phyloP scores from a whole-genome alignment of 2,329 filamentous ascomycete genomes.

The Pseudogymnoascus sp. region DNA sequence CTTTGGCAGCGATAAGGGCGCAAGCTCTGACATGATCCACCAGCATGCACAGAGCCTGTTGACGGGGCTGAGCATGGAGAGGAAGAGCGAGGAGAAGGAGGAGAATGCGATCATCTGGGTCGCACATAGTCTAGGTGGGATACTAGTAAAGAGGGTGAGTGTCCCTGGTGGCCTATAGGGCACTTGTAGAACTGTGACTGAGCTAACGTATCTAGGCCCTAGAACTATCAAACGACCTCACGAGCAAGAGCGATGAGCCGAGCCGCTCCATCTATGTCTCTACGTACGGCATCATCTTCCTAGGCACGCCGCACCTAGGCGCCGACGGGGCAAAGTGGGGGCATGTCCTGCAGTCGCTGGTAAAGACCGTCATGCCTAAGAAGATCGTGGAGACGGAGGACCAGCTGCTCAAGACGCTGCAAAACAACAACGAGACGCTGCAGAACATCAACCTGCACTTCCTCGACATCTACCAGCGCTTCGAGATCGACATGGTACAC shows the following conservation, averaged over 20 bases:
- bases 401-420: slow-evolving; percentile 61
- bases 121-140: slow-evolving; percentile 65
- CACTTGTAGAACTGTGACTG: background rate
- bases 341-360: slow-evolving; percentile 58
- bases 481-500: slow-evolving; percentile 68
- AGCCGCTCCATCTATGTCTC: slow-evolving; percentile 63
- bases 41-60: slow-evolving; percentile 65
- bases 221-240: slow-evolving; percentile 56
- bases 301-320: slow-evolving; percentile 68
- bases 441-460: slow-evolving; percentile 69
- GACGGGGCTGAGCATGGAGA: slow-evolving; percentile 52
- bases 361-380: slow-evolving; percentile 54
- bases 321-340: slow-evolving; percentile 63
- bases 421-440: slow-evolving; percentile 64
- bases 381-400: slow-evolving; percentile 60
- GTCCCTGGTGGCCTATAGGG: too few relatives aligned
- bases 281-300: slow-evolving; percentile 68
- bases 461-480: slow-evolving; percentile 60
- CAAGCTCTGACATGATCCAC: slow-evolving; percentile 59
- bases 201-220: slow-evolving; percentile 36
- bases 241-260: slow-evolving; percentile 51
- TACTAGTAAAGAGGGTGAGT: slow-evolving; percentile 54
- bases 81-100: slow-evolving; percentile 47
- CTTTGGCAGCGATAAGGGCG: slow-evolving; percentile 41
- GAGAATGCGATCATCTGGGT: slow-evolving; percentile 68